These are phyloP conservation scores for Fusarium sp. DNA, from an alignment of 2,329 filamentous ascomycete genomes.

Conservation along the genomic window DNA sequence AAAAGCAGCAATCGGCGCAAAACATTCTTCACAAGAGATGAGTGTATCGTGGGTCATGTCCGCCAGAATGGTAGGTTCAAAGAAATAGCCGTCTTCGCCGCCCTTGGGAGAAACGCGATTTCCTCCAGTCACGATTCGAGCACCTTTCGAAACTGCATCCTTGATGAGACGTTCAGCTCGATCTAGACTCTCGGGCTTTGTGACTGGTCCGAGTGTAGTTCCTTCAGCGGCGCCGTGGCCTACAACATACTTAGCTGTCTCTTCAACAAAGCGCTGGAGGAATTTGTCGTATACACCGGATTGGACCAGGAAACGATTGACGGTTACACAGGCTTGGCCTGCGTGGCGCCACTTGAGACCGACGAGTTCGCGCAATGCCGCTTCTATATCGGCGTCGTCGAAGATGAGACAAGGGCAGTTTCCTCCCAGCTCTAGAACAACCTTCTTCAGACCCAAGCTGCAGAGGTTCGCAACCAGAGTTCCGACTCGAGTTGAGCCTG, in stretches of 20 bases:
- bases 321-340: slow-evolving; percentile 77
- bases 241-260: slow-evolving; percentile 16
- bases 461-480: slow-evolving; percentile 72
- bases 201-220: slow-evolving; percentile 30
- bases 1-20: slow-evolving; percentile 26
- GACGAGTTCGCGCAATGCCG: slow-evolving; percentile 2
- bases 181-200: slow-evolving; percentile 21
- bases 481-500: slow-evolving; percentile 78
- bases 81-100: slow-evolving; percentile 21
- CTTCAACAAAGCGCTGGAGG: slow-evolving; percentile 1
- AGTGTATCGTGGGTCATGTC: slow-evolving; percentile 12
- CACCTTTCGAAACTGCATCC: slow-evolving; percentile 25
- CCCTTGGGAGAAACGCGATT: slow-evolving; percentile 2
- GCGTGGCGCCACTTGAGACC: slow-evolving; percentile 73
- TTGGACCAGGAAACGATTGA: slow-evolving; percentile 70
- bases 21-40: slow-evolving; percentile 29
- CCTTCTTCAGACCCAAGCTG: slow-evolving; percentile 74
- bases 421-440: slow-evolving; percentile 76
- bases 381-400: slow-evolving; percentile 69
- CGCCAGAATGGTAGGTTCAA: slow-evolving; percentile 33
- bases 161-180: slow-evolving; percentile 19
- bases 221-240: slow-evolving; percentile 23
- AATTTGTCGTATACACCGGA: slow-evolving; percentile 66
- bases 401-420: slow-evolving; percentile 76
- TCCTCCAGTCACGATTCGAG: slow-evolving; percentile 10